Percentiles rank a stretch among this genome's conserved stretches.
Evolutionary conservation across 129 eudicot species (phyloP).

Genomic region (Centaurea solstitialis): DNA sequence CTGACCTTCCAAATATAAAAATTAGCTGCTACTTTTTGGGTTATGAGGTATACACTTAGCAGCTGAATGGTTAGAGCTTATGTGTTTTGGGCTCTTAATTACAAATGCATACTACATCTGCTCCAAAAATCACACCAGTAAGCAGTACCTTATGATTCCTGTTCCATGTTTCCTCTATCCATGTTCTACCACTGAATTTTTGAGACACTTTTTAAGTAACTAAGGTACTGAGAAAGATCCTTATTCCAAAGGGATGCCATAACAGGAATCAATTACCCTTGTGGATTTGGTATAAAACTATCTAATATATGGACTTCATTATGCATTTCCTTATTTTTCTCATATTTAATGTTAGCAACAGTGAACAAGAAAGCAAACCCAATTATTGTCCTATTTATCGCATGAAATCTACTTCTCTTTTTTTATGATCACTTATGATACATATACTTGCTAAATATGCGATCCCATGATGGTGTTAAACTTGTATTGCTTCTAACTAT

Average conservation of each 20-base stretch:
- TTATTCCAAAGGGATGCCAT: not conserved
- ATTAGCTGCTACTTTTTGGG: not conserved
- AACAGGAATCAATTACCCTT: not conserved
- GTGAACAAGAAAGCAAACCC: conserved; percentile 10
- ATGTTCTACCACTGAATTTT: too few species aligned
- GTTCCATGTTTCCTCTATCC: too few species aligned
- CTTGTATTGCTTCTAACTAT: not conserved
- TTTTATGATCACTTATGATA: conserved; percentile 5
- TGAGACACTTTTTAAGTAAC: too few species aligned
- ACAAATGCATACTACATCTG: not conserved
- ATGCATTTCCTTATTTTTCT: not conserved
- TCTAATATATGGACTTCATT: conserved; percentile 13
- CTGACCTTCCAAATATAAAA: not conserved
- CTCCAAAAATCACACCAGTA: not conserved
- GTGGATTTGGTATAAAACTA: not conserved
- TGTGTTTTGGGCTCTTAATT: too few species aligned
- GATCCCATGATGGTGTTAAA: not conserved
- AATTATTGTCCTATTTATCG: not conserved
- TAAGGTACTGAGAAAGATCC: too few species aligned
- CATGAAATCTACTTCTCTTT: conserved; percentile 9
- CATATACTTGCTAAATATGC: too few species aligned
- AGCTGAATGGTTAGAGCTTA: not conserved
- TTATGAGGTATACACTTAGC: not conserved
- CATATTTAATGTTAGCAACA: not conserved
- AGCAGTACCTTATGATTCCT: too few species aligned